Conservation (phyloP, 2,329 filamentous ascomycete genomes). For the Colletotrichum agaves region DNA sequence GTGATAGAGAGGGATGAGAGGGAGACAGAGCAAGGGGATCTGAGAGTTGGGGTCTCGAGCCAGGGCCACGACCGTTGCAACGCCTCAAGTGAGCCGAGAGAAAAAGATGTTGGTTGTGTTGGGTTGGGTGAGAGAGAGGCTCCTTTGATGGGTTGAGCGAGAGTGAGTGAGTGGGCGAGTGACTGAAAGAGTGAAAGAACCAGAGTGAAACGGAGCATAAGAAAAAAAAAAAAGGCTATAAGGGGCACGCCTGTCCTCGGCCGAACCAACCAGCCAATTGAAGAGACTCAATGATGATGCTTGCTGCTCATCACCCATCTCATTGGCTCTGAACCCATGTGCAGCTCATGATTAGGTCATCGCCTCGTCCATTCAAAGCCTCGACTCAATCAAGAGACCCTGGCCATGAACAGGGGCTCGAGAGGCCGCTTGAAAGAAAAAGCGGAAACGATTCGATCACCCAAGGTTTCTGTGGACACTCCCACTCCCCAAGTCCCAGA, state of each 20-base stretch:
- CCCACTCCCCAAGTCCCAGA: background rate
- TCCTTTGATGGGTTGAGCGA: background rate
- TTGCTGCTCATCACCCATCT: slow-evolving; percentile 28
- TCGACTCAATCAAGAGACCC: slow-evolving; percentile 11
- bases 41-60: background rate
- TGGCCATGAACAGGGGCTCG: slow-evolving; percentile 9
- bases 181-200: background rate
- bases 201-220: background rate
- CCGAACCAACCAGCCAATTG: slow-evolving; percentile 18
- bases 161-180: background rate
- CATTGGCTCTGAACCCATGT: slow-evolving; percentile 27
- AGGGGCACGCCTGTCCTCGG: background rate
- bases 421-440: slow-evolving; percentile 27
- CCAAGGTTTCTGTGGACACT: slow-evolving; percentile 12
- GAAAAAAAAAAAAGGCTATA: slow-evolving; percentile 1
- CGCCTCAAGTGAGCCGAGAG: background rate
- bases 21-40: background rate
- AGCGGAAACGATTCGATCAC: slow-evolving; percentile 23
- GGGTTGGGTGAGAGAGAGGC: slow-evolving; percentile 2
- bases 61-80: slow-evolving; percentile 8
- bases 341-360: slow-evolving; percentile 9
- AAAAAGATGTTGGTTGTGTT: background rate
- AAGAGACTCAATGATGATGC: slow-evolving; percentile 16
- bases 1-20: slow-evolving; percentile 8
- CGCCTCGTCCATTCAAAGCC: slow-evolving; percentile 14